Evolutionary conservation across 2,329 filamentous ascomycete genomes (phyloP).

Genomic region (Fusarium setosum): DNA sequence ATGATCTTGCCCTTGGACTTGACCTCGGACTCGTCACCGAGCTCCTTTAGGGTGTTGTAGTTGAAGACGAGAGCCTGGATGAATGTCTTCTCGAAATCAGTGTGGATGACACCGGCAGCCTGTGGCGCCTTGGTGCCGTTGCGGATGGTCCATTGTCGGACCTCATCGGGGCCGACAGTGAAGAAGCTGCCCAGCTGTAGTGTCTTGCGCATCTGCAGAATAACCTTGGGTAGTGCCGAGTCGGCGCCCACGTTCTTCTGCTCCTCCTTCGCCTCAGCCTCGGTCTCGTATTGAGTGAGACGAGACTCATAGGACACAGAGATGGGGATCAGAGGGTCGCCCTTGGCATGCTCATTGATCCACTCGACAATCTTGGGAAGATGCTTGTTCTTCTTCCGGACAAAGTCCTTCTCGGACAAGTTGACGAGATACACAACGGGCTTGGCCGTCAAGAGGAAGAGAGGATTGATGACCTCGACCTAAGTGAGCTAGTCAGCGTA

Average conservation of each 20-base stretch:
- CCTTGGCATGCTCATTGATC: slow-evolving; percentile 90
- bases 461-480: slow-evolving; percentile 97
- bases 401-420: slow-evolving; percentile 95
- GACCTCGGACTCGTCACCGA: slow-evolving; percentile 87
- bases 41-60: slow-evolving; percentile 82
- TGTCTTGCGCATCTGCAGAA: slow-evolving; percentile 91
- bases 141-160: slow-evolving; percentile 97
- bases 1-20: slow-evolving; percentile 96
- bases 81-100: slow-evolving; percentile 99
- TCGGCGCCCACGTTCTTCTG: slow-evolving; percentile 89
- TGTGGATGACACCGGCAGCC: slow-evolving; percentile 97
- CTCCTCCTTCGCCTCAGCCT: slow-evolving; percentile 83
- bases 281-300: slow-evolving; percentile 81
- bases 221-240: slow-evolving; percentile 90
- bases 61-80: slow-evolving; percentile 98
- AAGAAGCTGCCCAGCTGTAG: slow-evolving; percentile 96
- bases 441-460: slow-evolving; percentile 95
- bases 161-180: slow-evolving; percentile 94
- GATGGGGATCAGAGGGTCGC: slow-evolving; percentile 92
- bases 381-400: slow-evolving; percentile 99
- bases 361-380: slow-evolving; percentile 92
- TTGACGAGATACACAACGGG: slow-evolving; percentile 98
- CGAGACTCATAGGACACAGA: slow-evolving; percentile 95
- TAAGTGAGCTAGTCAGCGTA: slow-evolving; percentile 53
- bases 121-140: slow-evolving; percentile 97